These are phyloP conservation scores for Leccinum longicurvipes DNA, from an alignment of 768 basidiomycete species.

Conservation along the genomic window DNA sequence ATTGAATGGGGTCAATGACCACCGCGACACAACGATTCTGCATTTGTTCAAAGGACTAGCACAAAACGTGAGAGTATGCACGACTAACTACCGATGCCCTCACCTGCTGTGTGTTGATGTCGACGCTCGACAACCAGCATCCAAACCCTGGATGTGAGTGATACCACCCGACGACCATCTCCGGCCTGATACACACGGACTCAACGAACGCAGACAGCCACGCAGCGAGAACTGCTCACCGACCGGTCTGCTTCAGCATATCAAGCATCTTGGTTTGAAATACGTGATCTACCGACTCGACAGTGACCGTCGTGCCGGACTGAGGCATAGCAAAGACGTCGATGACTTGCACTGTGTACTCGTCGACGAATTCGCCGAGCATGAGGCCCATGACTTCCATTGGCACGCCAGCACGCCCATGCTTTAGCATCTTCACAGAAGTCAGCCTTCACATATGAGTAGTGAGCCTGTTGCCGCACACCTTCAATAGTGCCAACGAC, in stretches of 20 bases:
- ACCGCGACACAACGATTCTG: conserved; percentile 93
- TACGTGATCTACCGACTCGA: conserved; percentile 97
- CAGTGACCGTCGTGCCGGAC: conserved; percentile 94
- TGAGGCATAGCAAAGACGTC: conserved; percentile 99
- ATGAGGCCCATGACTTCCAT: conserved; percentile 99
- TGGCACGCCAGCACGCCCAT: conserved; percentile 96
- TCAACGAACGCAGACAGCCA: conserved; percentile 3
- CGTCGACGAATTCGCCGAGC: conserved; percentile 98
- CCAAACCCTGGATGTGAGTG: conserved; percentile 99
- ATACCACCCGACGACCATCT: conserved; percentile 99
- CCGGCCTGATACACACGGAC: conserved; percentile 54
- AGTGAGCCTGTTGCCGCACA: conserved; percentile 28
- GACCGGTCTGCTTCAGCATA: conserved; percentile 98
- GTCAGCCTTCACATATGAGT: conserved; percentile 1
- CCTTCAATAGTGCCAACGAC: conserved; percentile 95
- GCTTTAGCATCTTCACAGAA: conserved; percentile 89
- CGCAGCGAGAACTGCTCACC: conserved; percentile 48
- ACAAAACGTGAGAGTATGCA: conserved; percentile 13
- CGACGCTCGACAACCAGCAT: conserved; percentile 98
- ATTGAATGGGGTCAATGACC: conserved; percentile 98
- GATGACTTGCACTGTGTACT: conserved; percentile 90
- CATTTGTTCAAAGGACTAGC: conserved; percentile 92
- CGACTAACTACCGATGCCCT: not conserved
- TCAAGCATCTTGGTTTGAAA: conserved; percentile 99
- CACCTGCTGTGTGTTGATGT: conserved; percentile 98